phyloP scores from a whole-genome alignment of 208 protist species.

The Tritrichomonas foetus region DNA sequence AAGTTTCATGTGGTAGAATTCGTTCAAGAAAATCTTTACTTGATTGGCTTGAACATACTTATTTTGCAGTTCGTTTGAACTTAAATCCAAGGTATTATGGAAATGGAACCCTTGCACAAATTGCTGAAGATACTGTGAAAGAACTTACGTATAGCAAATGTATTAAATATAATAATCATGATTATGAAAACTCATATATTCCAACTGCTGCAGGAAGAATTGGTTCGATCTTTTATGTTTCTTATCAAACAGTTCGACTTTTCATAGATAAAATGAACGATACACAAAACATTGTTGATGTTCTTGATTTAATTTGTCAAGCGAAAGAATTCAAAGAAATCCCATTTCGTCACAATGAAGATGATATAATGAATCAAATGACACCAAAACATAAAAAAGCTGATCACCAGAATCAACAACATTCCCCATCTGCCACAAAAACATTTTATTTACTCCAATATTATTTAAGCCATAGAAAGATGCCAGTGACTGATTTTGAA shows the following conservation, averaged over 20 bases:
- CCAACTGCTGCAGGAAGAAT: background rate
- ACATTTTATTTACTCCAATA: slow-evolving; percentile 92
- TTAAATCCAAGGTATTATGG: slow-evolving; percentile 39
- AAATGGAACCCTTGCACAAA: background rate
- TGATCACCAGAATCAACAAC: slow-evolving; percentile 71
- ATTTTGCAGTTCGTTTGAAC: background rate
- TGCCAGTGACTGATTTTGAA: slow-evolving; percentile 93
- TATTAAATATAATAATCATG: background rate
- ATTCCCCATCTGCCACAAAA: slow-evolving; percentile 73
- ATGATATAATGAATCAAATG: slow-evolving; percentile 78
- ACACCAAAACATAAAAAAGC: slow-evolving; percentile 68
- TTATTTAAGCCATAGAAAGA: slow-evolving; percentile 74
- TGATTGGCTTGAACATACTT: background rate
- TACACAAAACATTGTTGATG: background rate
- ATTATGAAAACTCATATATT: background rate
- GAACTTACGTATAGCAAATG: background rate
- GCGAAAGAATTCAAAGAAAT: slow-evolving; percentile 82
- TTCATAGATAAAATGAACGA: background rate
- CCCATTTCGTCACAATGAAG: slow-evolving; percentile 93
- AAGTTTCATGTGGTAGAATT: slow-evolving; percentile 76
- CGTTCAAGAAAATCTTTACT: background rate
- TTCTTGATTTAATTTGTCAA: slow-evolving; percentile 57
- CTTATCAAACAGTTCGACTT: background rate
- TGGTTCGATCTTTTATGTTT: background rate
- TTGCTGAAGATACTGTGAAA: background rate